phyloP scores from a whole-genome alignment of 169 alveolate genomes.

The Theileria annulata region DNA sequence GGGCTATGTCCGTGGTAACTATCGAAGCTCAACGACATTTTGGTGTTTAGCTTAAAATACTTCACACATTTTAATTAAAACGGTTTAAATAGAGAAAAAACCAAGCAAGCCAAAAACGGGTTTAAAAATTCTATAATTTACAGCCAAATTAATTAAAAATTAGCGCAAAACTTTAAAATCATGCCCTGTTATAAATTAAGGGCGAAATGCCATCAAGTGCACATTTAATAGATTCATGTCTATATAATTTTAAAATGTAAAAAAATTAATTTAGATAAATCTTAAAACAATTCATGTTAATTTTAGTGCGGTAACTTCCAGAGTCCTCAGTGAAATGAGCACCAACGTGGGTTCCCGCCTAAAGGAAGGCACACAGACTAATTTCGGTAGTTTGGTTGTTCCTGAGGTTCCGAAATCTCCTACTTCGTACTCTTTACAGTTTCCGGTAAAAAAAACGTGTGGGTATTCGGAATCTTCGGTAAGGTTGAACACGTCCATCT shows the following conservation, averaged over 20 bases:
- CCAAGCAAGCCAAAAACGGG: not conserved
- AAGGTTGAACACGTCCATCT: constrained; percentile 40
- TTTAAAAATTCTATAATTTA: not conserved
- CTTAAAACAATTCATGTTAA: constrained; percentile 16
- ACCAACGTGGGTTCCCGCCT: constrained; percentile 50
- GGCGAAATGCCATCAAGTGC: constrained; percentile 31
- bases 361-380: constrained; percentile 60
- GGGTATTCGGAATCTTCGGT: constrained; percentile 59
- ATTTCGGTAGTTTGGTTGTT: constrained; percentile 18
- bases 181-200: not conserved
- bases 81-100: not conserved
- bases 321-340: constrained; percentile 54
- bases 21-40: constrained; percentile 20
- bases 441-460: constrained; percentile 64
- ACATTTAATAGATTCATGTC: not conserved
- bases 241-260: constrained; percentile 3
- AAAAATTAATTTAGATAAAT: not conserved
- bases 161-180: not conserved
- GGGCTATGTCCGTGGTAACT: constrained; percentile 13
- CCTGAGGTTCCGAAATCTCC: constrained; percentile 8
- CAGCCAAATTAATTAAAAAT: not conserved
- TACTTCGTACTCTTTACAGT: constrained; percentile 36
- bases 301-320: constrained; percentile 30
- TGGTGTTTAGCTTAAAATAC: not conserved
- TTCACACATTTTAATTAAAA: not conserved